These are phyloP conservation scores for Termitomyces sp. DNA, from an alignment of 768 basidiomycete species.

Conservation along the genomic window DNA sequence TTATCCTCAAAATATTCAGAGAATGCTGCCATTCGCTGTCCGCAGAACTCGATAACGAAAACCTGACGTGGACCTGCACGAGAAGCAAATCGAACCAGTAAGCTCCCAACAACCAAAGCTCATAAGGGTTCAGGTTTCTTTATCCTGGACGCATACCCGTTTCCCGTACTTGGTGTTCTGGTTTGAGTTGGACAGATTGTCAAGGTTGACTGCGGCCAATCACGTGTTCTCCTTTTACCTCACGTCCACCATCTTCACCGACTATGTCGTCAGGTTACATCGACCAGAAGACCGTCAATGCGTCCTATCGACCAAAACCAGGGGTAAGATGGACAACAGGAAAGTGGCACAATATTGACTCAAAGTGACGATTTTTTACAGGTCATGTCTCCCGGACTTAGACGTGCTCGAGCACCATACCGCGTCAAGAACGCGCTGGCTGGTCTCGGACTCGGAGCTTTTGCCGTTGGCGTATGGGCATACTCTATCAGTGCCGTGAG, in stretches of 20 bases:
- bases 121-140: not conserved
- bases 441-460: constrained; percentile 63
- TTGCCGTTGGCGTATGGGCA: constrained; percentile 78
- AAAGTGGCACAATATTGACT: not conserved
- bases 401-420: constrained; percentile 85
- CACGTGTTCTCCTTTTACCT: constrained; percentile 8
- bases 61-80: not conserved
- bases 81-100: not conserved
- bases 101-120: not conserved
- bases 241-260: not conserved
- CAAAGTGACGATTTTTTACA: constrained; percentile 19
- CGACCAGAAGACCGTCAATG: constrained; percentile 33
- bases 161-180: not conserved
- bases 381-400: constrained; percentile 84
- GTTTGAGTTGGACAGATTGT: not conserved
- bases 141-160: not conserved
- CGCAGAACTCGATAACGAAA: not conserved
- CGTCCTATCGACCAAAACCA: constrained; percentile 47
- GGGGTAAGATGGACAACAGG: constrained; percentile 30
- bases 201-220: not conserved
- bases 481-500: constrained; percentile 94
- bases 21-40: not conserved
- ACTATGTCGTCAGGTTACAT: constrained; percentile 31
- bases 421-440: constrained; percentile 73
- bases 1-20: not conserved